A percentile compares a stretch with the other conserved stretches of the same genome.
Conservation (phyloP, 176 grass and related monocot genomes). For the Paspalum notatum region DNA sequence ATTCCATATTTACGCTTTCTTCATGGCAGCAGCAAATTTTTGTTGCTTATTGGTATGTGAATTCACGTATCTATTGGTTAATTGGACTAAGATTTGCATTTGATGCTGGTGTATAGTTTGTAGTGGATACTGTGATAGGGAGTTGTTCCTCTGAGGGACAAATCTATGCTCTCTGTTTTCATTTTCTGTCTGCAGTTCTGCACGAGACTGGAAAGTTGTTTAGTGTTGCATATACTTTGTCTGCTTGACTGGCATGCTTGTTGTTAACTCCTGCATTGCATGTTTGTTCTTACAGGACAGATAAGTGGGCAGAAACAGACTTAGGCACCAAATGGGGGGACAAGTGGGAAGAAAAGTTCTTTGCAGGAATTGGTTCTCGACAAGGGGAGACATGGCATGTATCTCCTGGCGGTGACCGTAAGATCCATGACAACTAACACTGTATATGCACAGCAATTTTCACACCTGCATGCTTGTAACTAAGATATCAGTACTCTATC, state of each 20-base stretch:
- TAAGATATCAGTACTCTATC: background rate
- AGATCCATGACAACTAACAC: slow-evolving; percentile 40
- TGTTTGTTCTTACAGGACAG: slow-evolving; percentile 83
- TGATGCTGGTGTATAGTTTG: background rate
- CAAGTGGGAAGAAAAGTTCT: slow-evolving; percentile 99
- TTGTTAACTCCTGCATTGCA: slow-evolving; percentile 51
- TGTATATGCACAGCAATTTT: background rate
- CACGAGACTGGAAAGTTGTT: background rate
- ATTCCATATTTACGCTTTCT: background rate
- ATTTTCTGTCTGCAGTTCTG: background rate
- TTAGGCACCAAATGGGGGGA: slow-evolving; percentile 96
- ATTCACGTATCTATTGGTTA: background rate
- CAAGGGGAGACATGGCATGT: slow-evolving; percentile 99
- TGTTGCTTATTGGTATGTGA: background rate
- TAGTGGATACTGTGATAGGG: background rate
- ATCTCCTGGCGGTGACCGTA: slow-evolving; percentile 76
- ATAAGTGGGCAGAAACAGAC: slow-evolving; percentile 98
- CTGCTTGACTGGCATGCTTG: background rate
- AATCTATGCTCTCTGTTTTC: background rate
- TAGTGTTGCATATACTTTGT: background rate
- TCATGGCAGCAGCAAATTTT: background rate
- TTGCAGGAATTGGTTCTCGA: slow-evolving; percentile 91
- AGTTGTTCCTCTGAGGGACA: background rate
- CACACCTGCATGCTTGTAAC: slow-evolving; percentile 1
- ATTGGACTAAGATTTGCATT: background rate